Percentiles rank a stretch among this genome's conserved stretches.
Conservation (phyloP, 768 basidiomycete genomes). For the Coprinellus micaceus region DNA sequence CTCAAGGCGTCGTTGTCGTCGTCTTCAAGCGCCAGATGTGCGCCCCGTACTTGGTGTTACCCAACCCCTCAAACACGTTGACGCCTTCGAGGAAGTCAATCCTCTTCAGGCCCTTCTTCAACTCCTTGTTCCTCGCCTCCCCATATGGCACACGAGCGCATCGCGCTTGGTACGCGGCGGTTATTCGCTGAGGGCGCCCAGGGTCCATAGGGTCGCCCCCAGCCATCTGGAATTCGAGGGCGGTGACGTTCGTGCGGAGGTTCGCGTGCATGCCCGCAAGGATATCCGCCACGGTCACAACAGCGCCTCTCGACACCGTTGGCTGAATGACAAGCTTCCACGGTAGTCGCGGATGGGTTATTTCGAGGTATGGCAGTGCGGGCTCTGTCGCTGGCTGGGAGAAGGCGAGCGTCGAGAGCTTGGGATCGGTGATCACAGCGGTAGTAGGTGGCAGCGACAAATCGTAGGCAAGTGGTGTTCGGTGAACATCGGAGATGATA, state of each 20-base stretch:
- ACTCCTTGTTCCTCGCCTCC: conserved; percentile 31
- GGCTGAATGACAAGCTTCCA: conserved; percentile 30
- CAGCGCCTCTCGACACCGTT: conserved; percentile 10
- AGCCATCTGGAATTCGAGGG: conserved; percentile 37
- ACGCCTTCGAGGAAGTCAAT: conserved; percentile 51
- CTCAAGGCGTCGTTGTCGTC: too few relatives aligned
- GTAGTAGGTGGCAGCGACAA: conserved; percentile 29
- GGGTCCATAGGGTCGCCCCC: too few relatives aligned
- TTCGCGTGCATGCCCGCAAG: conserved; percentile 41
- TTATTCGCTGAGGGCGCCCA: conserved; percentile 32
- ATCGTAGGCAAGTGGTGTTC: conserved; percentile 34
- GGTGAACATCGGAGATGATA: conserved; percentile 29
- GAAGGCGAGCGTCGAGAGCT: conserved; percentile 30
- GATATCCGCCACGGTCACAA: conserved; percentile 48
- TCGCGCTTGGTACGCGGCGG: conserved; percentile 43
- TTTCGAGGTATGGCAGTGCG: conserved; percentile 30
- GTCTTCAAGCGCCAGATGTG: conserved; percentile 43
- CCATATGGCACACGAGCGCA: conserved; percentile 31
- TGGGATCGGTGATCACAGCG: conserved; percentile 10
- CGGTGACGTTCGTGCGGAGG: conserved; percentile 43
- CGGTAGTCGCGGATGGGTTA: conserved; percentile 30
- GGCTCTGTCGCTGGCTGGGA: conserved; percentile 40
- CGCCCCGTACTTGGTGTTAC: conserved; percentile 36
- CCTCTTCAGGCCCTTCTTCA: conserved; percentile 48
- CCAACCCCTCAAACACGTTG: conserved; percentile 47